Base-by-base conservation (phyloP, 2,329 filamentous ascomycete genomes). In the Arthrobotrys sinensis region DNA sequence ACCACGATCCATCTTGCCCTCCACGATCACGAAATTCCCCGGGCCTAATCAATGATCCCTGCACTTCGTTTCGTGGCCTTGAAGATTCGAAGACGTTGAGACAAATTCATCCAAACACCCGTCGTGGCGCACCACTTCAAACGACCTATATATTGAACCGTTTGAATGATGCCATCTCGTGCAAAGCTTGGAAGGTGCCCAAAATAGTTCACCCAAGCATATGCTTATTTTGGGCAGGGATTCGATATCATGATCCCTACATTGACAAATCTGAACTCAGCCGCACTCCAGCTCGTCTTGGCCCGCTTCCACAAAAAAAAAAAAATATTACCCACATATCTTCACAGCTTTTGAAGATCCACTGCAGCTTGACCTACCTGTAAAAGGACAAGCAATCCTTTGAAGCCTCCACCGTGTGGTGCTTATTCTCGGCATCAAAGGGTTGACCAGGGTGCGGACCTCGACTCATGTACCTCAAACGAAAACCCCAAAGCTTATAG, bases 381-480 rank as follows among this genome's bases (percentile, higher is more conserved):
- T 3, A 67, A 52, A 11, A 21, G 62, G 62, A 53, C 62, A 60
- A 40, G 28, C 62, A 55, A 75, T 75, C 63, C 70, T 68, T 68
- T 45, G 34, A 67, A 36, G 14, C 24, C n/a, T 50, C 66, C 21
- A 11, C 16, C 16, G 53, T 73, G 57, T 57, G 34, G 67, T 64
- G 70, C 52, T 66, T 73, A 73, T 73, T 65, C 64, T 73, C 69
- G 60, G 69, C 48, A 71, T 38, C 45, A 8, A 55, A 36, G 28
- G 52, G 19, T 14, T 34, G 36, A 24, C 28, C 5, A 11, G 36
- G 48, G 48, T 32, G 21, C 12, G 45, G 46, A 24, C 21, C 16
- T 55, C 11, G 55, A 55, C 7, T 46, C 24, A 36, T 72, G 68
- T 72, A 72, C 45, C 46, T 32, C 34, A 45, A 36, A 46, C 48